Base-by-base conservation (phyloP, 345 rosid genomes). In the Melaleuca quinquenervia region DNA sequence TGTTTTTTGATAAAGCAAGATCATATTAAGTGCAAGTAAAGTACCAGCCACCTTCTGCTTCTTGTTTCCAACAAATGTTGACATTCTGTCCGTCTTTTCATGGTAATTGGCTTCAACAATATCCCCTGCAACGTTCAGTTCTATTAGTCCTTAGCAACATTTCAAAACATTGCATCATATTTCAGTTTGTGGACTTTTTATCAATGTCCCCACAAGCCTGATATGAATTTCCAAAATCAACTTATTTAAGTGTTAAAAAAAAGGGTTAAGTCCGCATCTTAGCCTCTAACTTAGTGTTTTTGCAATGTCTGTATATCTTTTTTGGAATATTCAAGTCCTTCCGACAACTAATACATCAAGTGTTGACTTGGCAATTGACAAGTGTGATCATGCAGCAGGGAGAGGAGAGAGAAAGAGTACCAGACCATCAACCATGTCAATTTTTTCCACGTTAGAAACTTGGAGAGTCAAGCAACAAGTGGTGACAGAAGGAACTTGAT, bases 1-100 rank as follows among this genome's bases (percentile, higher is more conserved):
- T 85, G 44, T 88, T 26, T 29, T 49, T 85, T 85, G 21, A 24
- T 32, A 86, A 89, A 84, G 85, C 83, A 91, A 83, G 85, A 52
- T 80, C 54, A 80, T 75, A 91, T 86, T 83, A 45, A 89, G 85
- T 83, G 90, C 86, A 90, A 87, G 87, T 85, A 92, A 95, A 95
- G 89, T 92, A 94, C 93, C 98, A 90, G 93, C 94, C 94, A 96
- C 98, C 98, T 93, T 94, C 95, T 84, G 89, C 89, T 92, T 89
- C 85, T 87, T 88, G 62, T 88, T 88, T 85, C 91, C 85, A 84
- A 85, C 49, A 24, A 89, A 87, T 83, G 85, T 74, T n/a, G 88
- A 78, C 86, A 54, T 86, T 87, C 74, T 83, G 84, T 89, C 90
- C 76, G 76, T 88, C 84, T 88, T 92, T 84, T 87, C 90, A 74